A percentile compares a stretch with the other conserved stretches of the same genome.
These are phyloP conservation scores for Neopestalotiopsis rosae DNA, from an alignment of 2,329 filamentous ascomycete species.

Conservation along the genomic window DNA sequence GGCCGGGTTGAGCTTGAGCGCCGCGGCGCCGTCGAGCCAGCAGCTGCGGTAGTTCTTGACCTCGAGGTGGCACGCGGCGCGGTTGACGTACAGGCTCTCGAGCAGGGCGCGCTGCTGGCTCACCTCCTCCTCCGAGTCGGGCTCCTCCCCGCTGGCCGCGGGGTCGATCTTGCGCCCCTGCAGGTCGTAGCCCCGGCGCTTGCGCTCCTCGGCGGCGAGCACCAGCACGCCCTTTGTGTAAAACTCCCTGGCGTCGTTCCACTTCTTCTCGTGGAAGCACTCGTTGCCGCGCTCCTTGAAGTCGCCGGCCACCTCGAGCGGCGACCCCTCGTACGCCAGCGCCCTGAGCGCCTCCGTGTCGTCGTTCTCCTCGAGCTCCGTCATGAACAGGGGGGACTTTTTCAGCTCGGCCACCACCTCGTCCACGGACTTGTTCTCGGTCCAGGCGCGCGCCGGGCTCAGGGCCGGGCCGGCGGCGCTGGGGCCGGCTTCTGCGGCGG, in stretches of 20 bases:
- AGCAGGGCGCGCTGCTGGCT: conserved; percentile 67
- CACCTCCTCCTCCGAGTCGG: conserved; percentile 41
- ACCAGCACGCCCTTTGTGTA: conserved; percentile 86
- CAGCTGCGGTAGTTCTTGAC: conserved; percentile 87
- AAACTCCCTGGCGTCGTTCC: conserved; percentile 86
- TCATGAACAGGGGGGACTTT: conserved; percentile 90
- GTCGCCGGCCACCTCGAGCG: conserved; percentile 78
- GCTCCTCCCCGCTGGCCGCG: conserved; percentile 54
- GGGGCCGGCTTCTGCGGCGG: not conserved
- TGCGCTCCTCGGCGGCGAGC: conserved; percentile 67
- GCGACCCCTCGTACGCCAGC: conserved; percentile 89
- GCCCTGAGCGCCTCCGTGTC: conserved; percentile 87
- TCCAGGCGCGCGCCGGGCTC: conserved; percentile 48
- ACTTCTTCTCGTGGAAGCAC: conserved; percentile 74
- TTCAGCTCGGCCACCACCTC: conserved; percentile 64
- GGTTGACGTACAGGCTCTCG: conserved; percentile 83
- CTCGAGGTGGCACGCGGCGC: conserved; percentile 87
- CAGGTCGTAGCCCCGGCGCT: conserved; percentile 42
- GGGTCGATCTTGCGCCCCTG: conserved; percentile 23
- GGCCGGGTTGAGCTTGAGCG: conserved; percentile 76
- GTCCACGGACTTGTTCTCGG: conserved; percentile 54
- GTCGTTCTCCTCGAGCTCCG: conserved; percentile 83
- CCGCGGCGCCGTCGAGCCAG: conserved; percentile 82
- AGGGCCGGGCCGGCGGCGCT: conserved; percentile 44
- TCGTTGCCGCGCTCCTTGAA: conserved; percentile 96